These are phyloP conservation scores for Cicer arietinum DNA, from an alignment of 306 rosid genomes.

Conservation along the genomic window DNA sequence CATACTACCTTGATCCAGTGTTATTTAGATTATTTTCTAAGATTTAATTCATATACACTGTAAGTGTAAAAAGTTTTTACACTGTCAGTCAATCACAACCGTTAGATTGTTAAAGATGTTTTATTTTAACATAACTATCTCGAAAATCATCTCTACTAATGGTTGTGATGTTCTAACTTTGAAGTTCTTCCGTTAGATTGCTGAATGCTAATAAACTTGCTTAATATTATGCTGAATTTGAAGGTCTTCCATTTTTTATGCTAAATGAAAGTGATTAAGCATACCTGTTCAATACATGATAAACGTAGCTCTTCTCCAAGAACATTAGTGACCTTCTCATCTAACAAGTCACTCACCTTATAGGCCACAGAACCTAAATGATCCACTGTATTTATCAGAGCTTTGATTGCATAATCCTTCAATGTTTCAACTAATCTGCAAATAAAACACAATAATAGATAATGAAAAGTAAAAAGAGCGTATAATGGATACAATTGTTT, in stretches of 20 bases:
- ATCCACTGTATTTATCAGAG: slow-evolving; percentile 96
- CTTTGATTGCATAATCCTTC: slow-evolving; percentile 96
- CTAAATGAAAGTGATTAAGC: slow-evolving; percentile 26
- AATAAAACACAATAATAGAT: slow-evolving; percentile 12
- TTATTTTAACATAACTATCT: too few relatives aligned
- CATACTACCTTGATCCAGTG: too few relatives aligned
- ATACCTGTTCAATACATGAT: slow-evolving; percentile 93
- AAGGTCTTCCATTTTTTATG: neutral
- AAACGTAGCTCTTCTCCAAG: slow-evolving; percentile 80
- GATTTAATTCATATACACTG: too few relatives aligned
- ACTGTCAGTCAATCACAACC: too few relatives aligned
- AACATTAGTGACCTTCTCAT: slow-evolving; percentile 91
- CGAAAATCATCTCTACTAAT: too few relatives aligned
- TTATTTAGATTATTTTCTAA: too few relatives aligned
- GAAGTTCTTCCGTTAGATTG: too few relatives aligned
- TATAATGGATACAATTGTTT: neutral
- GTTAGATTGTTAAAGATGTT: too few relatives aligned
- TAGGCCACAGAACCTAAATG: slow-evolving; percentile 96
- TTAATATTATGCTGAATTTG: too few relatives aligned
- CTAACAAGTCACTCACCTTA: slow-evolving; percentile 88
- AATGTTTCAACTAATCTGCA: slow-evolving; percentile 93
- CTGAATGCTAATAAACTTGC: too few relatives aligned
- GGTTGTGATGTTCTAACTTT: too few relatives aligned
- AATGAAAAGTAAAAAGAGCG: slow-evolving; percentile 11
- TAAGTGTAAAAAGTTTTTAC: too few relatives aligned